Evolutionary conservation across 306 rosid genomes (phyloP), one percentile per base, ranked within the genome.

Genomic region (Inga leiocalycina): DNA sequence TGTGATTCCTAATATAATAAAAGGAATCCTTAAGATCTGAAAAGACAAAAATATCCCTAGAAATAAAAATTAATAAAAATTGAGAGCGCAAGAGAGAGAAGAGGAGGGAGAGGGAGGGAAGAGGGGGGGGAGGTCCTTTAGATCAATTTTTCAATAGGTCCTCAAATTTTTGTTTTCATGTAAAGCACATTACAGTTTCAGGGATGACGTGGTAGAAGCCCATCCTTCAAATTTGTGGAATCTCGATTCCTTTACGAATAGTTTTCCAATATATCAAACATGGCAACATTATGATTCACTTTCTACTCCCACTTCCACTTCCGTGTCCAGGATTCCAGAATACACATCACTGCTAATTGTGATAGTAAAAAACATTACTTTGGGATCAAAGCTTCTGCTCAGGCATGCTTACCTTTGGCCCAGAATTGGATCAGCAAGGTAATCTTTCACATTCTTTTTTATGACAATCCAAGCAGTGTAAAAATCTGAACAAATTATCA

Each of bases 401-500:
- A 80, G 57, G 76, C 71, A 80, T 48, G 81, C 86, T 87, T 80
- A 96, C 99, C 98, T 91, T 20, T 82, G 89, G 24, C 97, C 91
- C 79, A 93, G 90, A 83, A 84, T 37, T 69, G 93, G 91, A 88
- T 90, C 88, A 24, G 71, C 81, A 62, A 68, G 83, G 86, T 86
- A 92, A 80, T 87, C 92, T 73, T 80, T 91, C 87, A 90, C 84
- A 44, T 91, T 82, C 86, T 89, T 91, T 73, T 90, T 86, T 84
- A 96, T 90, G 84, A 93, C 97, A 83, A 88, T 93, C 99, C 98
- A 96, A 67, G 99, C 98, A 48, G 99, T 96, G 87, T 93, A 96
- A 90, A 96, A 96, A 87, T 96, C 98, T 96, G 92, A 72, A 82
- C 66, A 80, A 57, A 82, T 52, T 45, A 10, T 45, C 48, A 45